Conservation (phyloP, 1,284 basidiomycete genomes). For the Apiotrichum domesticum region DNA sequence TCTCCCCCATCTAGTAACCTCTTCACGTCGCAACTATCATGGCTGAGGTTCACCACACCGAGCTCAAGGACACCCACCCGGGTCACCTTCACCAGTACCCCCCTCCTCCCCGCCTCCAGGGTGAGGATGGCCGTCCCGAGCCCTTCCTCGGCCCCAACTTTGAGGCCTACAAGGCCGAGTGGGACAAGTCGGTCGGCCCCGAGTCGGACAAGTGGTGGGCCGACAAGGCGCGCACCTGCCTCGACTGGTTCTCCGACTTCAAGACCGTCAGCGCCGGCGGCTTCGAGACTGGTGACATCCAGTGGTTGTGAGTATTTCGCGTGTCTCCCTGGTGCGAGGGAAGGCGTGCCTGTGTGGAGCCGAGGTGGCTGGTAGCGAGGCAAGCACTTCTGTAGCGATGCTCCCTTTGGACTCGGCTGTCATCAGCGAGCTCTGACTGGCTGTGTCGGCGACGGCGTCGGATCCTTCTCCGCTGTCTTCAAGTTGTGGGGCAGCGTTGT, state of each 20-base stretch:
- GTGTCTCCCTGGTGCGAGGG: too few species aligned
- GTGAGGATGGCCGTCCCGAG: conserved; percentile 34
- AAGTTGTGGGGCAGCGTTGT: too few species aligned
- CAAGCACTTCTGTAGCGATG: too few species aligned
- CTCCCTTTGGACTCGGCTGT: too few species aligned
- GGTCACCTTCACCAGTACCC: conserved; percentile 35
- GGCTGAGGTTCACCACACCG: conserved; percentile 22
- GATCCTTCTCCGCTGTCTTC: too few species aligned
- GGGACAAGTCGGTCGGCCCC: conserved; percentile 65
- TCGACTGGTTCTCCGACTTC: conserved; percentile 91
- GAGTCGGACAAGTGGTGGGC: conserved; percentile 82
- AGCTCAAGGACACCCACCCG: conserved; percentile 32
- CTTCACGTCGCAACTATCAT: not conserved
- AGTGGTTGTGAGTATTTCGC: conserved; percentile 64
- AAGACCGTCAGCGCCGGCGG: conserved; percentile 76
- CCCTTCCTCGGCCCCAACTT: conserved; percentile 70
- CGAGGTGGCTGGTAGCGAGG: too few species aligned
- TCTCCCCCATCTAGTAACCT: not conserved
- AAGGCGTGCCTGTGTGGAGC: too few species aligned
- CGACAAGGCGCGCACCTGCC: conserved; percentile 69
- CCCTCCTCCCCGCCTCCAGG: conserved; percentile 38
- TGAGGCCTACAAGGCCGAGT: conserved; percentile 62
- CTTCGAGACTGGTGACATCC: conserved; percentile 81
- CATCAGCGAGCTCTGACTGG: too few species aligned
- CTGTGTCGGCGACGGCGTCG: too few species aligned